These are phyloP conservation scores for Cyclotella choctawhatcheeana DNA, from an alignment of 108 stramenopile genomes.

Conservation along the genomic window DNA sequence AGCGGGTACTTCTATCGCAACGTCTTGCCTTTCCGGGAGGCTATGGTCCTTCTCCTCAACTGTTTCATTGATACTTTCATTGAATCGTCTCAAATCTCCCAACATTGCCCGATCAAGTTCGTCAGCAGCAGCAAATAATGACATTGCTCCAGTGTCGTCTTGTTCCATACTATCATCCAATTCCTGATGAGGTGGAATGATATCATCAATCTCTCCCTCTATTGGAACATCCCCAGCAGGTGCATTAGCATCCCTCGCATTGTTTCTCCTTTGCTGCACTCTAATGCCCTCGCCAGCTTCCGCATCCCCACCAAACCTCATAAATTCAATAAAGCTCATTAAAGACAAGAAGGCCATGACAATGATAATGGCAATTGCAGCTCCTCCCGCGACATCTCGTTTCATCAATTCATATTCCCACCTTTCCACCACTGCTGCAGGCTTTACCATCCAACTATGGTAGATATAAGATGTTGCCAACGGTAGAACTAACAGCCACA, in stretches of 20 bases:
- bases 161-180: conserved; percentile 1
- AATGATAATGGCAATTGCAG: conserved; percentile 77
- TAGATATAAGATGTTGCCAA: conserved; percentile 87
- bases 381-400: conserved; percentile 78
- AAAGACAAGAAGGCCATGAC: conserved; percentile 88
- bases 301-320: conserved; percentile 68
- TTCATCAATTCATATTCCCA: conserved; percentile 57
- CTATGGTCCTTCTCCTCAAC: no score
- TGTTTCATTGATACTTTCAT: no score
- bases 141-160: background rate
- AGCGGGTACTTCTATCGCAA: no score
- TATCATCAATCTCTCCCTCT: conserved; percentile 47
- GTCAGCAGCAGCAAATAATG: no score
- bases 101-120: no score
- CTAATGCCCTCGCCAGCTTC: conserved; percentile 22
- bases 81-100: background rate
- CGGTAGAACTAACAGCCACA: conserved; percentile 89
- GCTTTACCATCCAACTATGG: conserved; percentile 88
- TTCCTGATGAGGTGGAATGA: conserved; percentile 25
- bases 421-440: conserved; percentile 60
- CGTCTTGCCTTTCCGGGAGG: no score
- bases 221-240: conserved; percentile 32
- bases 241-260: conserved; percentile 23
- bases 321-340: conserved; percentile 96
- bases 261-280: conserved; percentile 38